Evolutionary conservation across 192 early-diverging fungal genomes (phyloP).

Genomic region (Coemansia erecta): DNA sequence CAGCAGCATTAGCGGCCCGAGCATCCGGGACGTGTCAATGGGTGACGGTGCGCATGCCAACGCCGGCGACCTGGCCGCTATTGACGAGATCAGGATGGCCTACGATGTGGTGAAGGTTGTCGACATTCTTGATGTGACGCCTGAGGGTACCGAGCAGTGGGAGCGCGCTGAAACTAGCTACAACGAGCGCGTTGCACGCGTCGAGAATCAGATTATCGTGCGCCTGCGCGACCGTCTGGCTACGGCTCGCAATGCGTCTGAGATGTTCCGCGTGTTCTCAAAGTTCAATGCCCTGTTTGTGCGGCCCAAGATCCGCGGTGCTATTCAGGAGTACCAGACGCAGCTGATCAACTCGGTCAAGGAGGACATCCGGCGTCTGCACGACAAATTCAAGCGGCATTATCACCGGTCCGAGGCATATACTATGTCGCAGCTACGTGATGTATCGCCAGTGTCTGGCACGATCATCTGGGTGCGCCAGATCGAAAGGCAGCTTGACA

Average conservation of each 20-base stretch:
- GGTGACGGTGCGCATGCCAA: conserved; percentile 47
- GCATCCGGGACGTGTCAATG: conserved; percentile 27
- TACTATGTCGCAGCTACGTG: conserved; percentile 88
- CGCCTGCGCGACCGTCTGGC: conserved; percentile 90
- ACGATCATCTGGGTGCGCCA: conserved; percentile 96
- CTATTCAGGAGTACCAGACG: conserved; percentile 99
- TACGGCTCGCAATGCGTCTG: conserved; percentile 92
- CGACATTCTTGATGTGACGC: conserved; percentile 91
- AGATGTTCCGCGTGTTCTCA: conserved; percentile 99
- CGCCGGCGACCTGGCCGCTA: conserved; percentile 66
- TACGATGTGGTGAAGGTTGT: conserved; percentile 91
- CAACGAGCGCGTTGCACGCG: conserved; percentile 90
- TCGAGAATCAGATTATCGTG: conserved; percentile 98
- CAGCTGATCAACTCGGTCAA: conserved; percentile 98
- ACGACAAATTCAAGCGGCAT: conserved; percentile 92
- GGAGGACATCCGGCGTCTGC: conserved; percentile 93
- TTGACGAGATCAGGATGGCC: conserved; percentile 85
- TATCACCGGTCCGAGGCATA: conserved; percentile 87
- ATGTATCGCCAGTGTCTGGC: conserved; percentile 89
- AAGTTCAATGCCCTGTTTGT: conserved; percentile 99
- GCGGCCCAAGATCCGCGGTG: conserved; percentile 98
- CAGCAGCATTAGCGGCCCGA: conserved; percentile 13
- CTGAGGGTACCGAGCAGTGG: conserved; percentile 94
- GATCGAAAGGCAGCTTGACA: conserved; percentile 93
- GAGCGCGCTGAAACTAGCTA: conserved; percentile 84